Base-by-base conservation (phyloP, 1,139 yeast species). In the Pichia sp. region DNA sequence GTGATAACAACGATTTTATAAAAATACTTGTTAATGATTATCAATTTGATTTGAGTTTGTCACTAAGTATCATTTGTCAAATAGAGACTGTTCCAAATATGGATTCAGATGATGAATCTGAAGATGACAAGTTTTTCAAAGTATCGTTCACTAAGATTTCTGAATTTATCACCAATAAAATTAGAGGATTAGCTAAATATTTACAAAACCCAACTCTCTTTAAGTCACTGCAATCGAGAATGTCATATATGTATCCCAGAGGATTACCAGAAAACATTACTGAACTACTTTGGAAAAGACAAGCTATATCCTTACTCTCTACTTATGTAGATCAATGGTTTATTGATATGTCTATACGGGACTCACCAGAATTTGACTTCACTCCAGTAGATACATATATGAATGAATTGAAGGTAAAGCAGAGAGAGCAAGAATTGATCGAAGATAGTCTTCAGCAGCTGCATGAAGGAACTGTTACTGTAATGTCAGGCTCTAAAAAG, bases 81-180 rank as follows among this genome's bases (percentile, higher is more conserved):
- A 23, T 27, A 33, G 27, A 26, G 9, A 34, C 34, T 16, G 44
- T 48, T 10, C 49, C 49, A n/a, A 42, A 37, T 7, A 45, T 45
- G 41, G 52, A 49, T n/a, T 46, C 49, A 2, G 49, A 44, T 32
- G 43, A 40, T 33, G 46, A 43, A 28, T 9, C 27, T 26, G 81
- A 77, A 52, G 71, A 67, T 39, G 78, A 66, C 10, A 80, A 74
- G 41, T 80, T 74, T 55, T 78, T 68, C 57, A 74, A 71, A 52
- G 66, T 71, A 26, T 65, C 72, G 4, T 42, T 55, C 3, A 54
- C 52, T 0, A 71, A 67, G 47, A 63, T 71, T 1, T 44, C 65
- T 3, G 50, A 48, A 1, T 69, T 59, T 48, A 51, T 78, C 5
- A 56, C 62, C 33, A 35, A 33, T 0, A 73, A 66, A 47, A 60